Conservation (phyloP, 805 yeast species). For the Cyberlindnera subsufficiens region DNA sequence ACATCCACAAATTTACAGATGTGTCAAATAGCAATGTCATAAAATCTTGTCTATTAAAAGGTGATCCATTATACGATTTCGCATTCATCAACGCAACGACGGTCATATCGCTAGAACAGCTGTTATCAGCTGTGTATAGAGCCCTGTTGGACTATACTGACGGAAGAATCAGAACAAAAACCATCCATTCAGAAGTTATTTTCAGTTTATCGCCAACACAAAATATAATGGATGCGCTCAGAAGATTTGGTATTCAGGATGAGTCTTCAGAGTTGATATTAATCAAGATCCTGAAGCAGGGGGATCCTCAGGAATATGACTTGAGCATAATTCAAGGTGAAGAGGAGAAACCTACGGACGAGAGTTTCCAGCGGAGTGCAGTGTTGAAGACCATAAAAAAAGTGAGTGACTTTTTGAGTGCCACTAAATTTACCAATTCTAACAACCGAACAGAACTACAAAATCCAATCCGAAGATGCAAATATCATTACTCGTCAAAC, state of each 20-base stretch:
- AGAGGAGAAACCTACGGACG: slow-evolving; percentile 29
- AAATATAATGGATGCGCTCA: slow-evolving; percentile 66
- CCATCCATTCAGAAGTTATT: slow-evolving; percentile 66
- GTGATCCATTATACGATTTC: slow-evolving; percentile 45
- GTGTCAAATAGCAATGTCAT: slow-evolving; percentile 42
- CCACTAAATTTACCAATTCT: slow-evolving; percentile 8
- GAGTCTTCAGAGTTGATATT: slow-evolving; percentile 40
- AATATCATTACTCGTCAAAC: slow-evolving; percentile 32
- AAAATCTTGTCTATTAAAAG: slow-evolving; percentile 37
- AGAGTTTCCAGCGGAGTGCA: slow-evolving; percentile 23
- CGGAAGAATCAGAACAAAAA: slow-evolving; percentile 51
- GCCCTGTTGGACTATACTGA: slow-evolving; percentile 46
- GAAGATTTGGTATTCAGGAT: slow-evolving; percentile 62
- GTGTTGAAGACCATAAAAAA: slow-evolving; percentile 31
- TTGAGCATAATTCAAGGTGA: slow-evolving; percentile 29
- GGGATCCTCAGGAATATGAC: slow-evolving; percentile 15
- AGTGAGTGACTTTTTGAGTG: not conserved
- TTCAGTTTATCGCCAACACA: slow-evolving; percentile 64
- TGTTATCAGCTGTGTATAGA: slow-evolving; percentile 54
- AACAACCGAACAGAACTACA: slow-evolving; percentile 11
- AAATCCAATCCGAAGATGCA: slow-evolving; percentile 10
- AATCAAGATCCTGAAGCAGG: slow-evolving; percentile 36
- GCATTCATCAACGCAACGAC: slow-evolving; percentile 61
- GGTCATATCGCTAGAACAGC: slow-evolving; percentile 55
- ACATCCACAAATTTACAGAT: slow-evolving; percentile 38